These are phyloP conservation scores for Rhododendron kiyosumense DNA, from an alignment of 148 eudicot species.

Conservation along the genomic window DNA sequence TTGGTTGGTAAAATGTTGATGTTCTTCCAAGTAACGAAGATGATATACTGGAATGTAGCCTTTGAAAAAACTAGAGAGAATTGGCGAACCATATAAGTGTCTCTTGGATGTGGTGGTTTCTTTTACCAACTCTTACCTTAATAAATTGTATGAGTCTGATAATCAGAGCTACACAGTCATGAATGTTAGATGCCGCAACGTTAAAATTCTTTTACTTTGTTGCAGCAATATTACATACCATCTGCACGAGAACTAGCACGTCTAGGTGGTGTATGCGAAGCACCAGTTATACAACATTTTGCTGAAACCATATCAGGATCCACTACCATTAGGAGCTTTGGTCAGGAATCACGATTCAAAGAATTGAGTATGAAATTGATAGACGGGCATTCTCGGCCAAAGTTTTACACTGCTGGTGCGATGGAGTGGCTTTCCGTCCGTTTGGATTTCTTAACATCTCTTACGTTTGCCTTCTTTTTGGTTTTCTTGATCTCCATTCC, in stretches of 20 bases:
- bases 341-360: constrained; percentile 42
- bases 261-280: constrained; percentile 47
- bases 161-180: not conserved
- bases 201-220: not conserved
- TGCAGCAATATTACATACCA: constrained; percentile 54
- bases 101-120: not conserved
- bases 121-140: not conserved
- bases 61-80: not conserved
- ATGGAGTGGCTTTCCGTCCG: constrained; percentile 58
- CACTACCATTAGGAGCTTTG: constrained; percentile 52
- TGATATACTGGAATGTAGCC: not conserved
- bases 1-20: not conserved
- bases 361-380: constrained; percentile 27
- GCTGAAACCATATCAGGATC: constrained; percentile 61
- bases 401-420: constrained; percentile 35
- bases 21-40: not conserved
- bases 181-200: not conserved
- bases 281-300: constrained; percentile 58
- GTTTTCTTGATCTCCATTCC: constrained; percentile 51
- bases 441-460: constrained; percentile 41
- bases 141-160: not conserved
- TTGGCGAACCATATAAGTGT: not conserved
- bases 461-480: constrained; percentile 47
- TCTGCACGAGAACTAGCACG: constrained; percentile 62
- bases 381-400: constrained; percentile 37